Percentiles rank a stretch among this genome's conserved stretches.
Conservation (phyloP, 2,329 filamentous ascomycete genomes). For the Cyphellophora attinorum region DNA sequence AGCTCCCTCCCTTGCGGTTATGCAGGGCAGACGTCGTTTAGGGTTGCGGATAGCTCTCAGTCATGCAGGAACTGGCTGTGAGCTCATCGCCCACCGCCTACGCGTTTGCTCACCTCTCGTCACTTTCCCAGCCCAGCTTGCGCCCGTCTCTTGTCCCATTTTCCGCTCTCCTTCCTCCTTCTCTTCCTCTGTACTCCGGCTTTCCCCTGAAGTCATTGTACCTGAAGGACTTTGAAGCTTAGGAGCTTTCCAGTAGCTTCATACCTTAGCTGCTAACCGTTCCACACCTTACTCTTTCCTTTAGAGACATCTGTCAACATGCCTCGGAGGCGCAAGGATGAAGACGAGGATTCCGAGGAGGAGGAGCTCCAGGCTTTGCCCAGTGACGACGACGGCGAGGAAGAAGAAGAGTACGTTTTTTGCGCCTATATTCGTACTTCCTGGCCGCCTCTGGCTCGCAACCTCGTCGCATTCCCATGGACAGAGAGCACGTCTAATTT, state of each 20-base stretch:
- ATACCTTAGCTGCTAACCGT: constrained; percentile 8
- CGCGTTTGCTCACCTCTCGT: constrained; percentile 3
- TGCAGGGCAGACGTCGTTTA: too few species aligned
- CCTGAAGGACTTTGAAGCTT: neutral
- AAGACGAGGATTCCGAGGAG: constrained; percentile 37
- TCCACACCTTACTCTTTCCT: constrained; percentile 10
- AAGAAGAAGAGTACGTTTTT: constrained; percentile 32
- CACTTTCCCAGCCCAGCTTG: constrained; percentile 9
- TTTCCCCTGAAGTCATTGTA: constrained; percentile 5
- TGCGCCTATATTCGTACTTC: constrained; percentile 1
- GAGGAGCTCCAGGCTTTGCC: constrained; percentile 38
- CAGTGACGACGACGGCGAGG: constrained; percentile 40
- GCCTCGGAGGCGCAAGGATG: constrained; percentile 38
- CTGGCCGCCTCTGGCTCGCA: too few species aligned
- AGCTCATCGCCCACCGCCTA: constrained; percentile 4
- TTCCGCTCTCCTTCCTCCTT: constrained; percentile 17
- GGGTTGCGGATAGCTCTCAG: neutral
- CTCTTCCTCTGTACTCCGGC: constrained; percentile 8
- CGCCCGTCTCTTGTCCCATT: constrained; percentile 13
- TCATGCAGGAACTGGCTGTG: neutral
- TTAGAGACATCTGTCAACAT: constrained; percentile 20
- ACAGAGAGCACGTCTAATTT: neutral
- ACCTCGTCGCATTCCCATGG: neutral
- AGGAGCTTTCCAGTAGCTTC: neutral
- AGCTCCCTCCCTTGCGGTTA: too few species aligned